Conservation (phyloP, 2,329 filamentous ascomycete genomes). For the Bipolaris gigantea region DNA sequence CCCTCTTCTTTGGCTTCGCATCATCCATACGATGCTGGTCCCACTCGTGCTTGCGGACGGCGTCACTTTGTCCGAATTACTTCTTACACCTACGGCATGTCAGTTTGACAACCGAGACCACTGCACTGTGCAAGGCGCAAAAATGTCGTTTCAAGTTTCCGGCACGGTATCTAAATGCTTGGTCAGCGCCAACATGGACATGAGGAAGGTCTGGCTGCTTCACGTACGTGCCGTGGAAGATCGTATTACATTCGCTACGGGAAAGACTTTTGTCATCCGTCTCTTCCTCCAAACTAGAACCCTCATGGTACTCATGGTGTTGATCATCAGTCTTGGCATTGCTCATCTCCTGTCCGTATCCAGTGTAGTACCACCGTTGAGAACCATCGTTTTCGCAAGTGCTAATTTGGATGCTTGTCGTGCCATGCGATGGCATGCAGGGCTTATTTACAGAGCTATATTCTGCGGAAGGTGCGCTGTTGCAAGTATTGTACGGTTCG, state of each 20-base stretch:
- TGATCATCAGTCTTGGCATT: neutral
- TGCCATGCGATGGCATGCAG: neutral
- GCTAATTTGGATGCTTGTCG: neutral
- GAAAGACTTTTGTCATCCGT: neutral
- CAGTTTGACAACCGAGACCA: neutral
- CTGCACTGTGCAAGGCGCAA: neutral
- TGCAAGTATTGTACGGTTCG: neutral
- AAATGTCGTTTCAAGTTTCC: conserved; percentile 17
- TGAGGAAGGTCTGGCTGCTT: neutral
- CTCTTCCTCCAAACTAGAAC: too few species aligned
- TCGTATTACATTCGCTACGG: conserved; percentile 1
- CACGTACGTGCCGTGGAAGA: conserved; percentile 14
- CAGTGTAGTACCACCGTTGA: neutral
- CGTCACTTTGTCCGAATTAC: conserved; percentile 14
- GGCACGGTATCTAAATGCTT: conserved; percentile 9
- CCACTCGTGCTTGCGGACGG: conserved; percentile 21
- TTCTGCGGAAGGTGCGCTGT: neutral
- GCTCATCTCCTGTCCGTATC: neutral
- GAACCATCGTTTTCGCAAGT: neutral
- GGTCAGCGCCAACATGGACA: conserved; percentile 1
- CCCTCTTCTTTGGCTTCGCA: conserved; percentile 15
- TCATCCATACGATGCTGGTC: conserved; percentile 10
- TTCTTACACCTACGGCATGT: conserved; percentile 9
- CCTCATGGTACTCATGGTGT: neutral
- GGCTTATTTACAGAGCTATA: neutral